These are phyloP conservation scores for Globisporangium viniferum DNA, from an alignment of 352 stramenopile genomes.

Conservation along the genomic window DNA sequence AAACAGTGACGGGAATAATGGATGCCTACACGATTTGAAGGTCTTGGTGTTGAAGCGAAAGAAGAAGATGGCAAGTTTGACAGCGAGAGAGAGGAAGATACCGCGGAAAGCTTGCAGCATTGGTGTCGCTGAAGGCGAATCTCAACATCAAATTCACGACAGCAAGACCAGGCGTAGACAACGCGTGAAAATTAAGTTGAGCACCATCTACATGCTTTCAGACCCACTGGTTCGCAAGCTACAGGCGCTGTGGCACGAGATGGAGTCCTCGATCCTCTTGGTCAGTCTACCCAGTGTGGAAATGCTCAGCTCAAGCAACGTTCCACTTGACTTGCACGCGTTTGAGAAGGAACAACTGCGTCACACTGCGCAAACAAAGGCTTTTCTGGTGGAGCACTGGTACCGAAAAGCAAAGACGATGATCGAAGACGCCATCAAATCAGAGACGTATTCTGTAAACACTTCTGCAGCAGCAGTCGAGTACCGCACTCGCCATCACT, in stretches of 20 bases:
- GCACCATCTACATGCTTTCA: constrained; percentile 39
- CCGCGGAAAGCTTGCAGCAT: not conserved
- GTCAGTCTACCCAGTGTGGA: constrained; percentile 43
- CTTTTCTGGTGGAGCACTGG: constrained; percentile 57
- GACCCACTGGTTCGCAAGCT: constrained; percentile 49
- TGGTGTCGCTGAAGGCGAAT: not conserved
- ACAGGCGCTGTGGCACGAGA: constrained; percentile 63
- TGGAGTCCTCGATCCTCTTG: constrained; percentile 38
- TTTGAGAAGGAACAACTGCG: constrained; percentile 59
- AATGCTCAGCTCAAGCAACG: constrained; percentile 20
- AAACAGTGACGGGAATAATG: constrained; percentile 41
- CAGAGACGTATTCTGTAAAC: constrained; percentile 26
- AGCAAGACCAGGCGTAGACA: constrained; percentile 34
- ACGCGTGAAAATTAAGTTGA: constrained; percentile 39
- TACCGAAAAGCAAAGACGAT: constrained; percentile 45
- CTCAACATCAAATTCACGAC: constrained; percentile 2
- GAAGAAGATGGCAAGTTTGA: not conserved
- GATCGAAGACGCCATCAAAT: constrained; percentile 35
- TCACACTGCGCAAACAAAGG: constrained; percentile 40
- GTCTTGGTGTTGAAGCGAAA: constrained; percentile 18
- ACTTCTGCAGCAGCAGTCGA: constrained; percentile 22
- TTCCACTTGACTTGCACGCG: constrained; percentile 35
- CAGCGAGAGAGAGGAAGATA: not conserved
- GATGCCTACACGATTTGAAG: constrained; percentile 54
- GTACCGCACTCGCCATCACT: constrained; percentile 40